These are phyloP conservation scores for Ustilago sp. DNA, from an alignment of 1,284 basidiomycete genomes.

Conservation along the genomic window DNA sequence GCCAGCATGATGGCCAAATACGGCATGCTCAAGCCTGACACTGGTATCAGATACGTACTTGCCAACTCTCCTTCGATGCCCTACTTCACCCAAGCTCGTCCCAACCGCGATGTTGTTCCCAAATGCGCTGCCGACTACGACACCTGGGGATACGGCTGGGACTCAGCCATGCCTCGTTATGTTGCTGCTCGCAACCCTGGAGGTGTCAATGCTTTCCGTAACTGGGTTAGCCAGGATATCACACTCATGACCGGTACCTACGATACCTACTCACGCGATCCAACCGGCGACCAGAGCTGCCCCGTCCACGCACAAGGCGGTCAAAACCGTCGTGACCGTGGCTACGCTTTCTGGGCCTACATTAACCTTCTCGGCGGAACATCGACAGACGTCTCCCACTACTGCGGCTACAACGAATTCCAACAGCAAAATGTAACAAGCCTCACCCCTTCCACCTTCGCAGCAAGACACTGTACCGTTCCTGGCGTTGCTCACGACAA, in stretches of 20 bases:
- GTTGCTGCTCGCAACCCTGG: constrained; percentile 20
- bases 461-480: constrained; percentile 26
- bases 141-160: constrained; percentile 47
- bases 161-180: constrained; percentile 25
- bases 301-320: constrained; percentile 51
- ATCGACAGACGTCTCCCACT: constrained; percentile 42
- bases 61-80: constrained; percentile 54
- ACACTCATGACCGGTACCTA: constrained; percentile 39
- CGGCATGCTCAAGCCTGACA: constrained; percentile 30
- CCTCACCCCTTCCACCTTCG: constrained; percentile 15
- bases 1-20: constrained; percentile 50
- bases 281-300: constrained; percentile 41
- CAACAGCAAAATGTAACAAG: constrained; percentile 7
- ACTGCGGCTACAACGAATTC: constrained; percentile 33
- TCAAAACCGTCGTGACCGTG: constrained; percentile 53
- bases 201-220: constrained; percentile 9
- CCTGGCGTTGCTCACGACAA: constrained; percentile 33
- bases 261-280: constrained; percentile 41
- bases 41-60: constrained; percentile 31
- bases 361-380: constrained; percentile 56
- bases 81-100: constrained; percentile 53
- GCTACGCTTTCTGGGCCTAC: constrained; percentile 59
- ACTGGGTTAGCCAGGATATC: constrained; percentile 36
- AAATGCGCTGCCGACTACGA: constrained; percentile 20
- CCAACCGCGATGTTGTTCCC: constrained; percentile 9